These are phyloP conservation scores for Lentinula novae-zelandiae DNA, from an alignment of 1,284 basidiomycete genomes.

Conservation along the genomic window DNA sequence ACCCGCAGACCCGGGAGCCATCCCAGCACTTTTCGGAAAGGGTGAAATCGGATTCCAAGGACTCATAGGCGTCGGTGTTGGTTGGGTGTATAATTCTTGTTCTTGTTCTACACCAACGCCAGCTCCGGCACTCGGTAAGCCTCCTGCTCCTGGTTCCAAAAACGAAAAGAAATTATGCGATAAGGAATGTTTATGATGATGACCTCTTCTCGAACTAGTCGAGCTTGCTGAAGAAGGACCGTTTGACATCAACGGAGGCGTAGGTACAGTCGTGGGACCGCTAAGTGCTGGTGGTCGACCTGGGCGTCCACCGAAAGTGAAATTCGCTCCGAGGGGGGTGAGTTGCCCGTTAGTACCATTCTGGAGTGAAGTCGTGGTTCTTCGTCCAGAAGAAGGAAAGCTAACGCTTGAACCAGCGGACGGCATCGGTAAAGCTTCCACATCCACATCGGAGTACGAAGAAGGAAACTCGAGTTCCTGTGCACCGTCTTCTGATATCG, in stretches of 20 bases:
- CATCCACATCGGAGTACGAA: slow-evolving; percentile 18
- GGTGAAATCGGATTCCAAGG: slow-evolving; percentile 49
- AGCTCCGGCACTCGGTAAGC: slow-evolving; percentile 2
- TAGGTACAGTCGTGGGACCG: slow-evolving; percentile 1
- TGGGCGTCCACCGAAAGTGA: slow-evolving; percentile 54
- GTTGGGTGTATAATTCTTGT: slow-evolving; percentile 40
- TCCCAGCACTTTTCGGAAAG: slow-evolving; percentile 22
- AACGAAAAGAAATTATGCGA: slow-evolving; percentile 94
- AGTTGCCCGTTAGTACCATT: slow-evolving; percentile 13
- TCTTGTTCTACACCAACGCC: slow-evolving; percentile 2
- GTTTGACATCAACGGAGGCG: slow-evolving; percentile 16
- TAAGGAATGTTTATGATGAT: slow-evolving; percentile 91
- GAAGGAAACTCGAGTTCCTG: slow-evolving; percentile 48
- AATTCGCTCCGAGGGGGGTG: slow-evolving; percentile 53
- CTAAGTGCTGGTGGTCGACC: slow-evolving; percentile 26
- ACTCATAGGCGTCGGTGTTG: slow-evolving; percentile 47
- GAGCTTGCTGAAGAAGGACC: slow-evolving; percentile 27
- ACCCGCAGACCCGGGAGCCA: background rate
- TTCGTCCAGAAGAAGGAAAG: slow-evolving; percentile 19
- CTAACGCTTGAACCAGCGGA: slow-evolving; percentile 35
- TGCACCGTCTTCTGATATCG: slow-evolving; percentile 64
- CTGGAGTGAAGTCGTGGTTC: slow-evolving; percentile 18
- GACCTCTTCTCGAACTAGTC: slow-evolving; percentile 57
- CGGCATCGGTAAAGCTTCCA: slow-evolving; percentile 49
- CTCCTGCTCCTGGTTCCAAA: slow-evolving; percentile 54